Evolutionary conservation across 2,329 filamentous ascomycete species (phyloP).

Genomic region (Exophiala spinifera): DNA sequence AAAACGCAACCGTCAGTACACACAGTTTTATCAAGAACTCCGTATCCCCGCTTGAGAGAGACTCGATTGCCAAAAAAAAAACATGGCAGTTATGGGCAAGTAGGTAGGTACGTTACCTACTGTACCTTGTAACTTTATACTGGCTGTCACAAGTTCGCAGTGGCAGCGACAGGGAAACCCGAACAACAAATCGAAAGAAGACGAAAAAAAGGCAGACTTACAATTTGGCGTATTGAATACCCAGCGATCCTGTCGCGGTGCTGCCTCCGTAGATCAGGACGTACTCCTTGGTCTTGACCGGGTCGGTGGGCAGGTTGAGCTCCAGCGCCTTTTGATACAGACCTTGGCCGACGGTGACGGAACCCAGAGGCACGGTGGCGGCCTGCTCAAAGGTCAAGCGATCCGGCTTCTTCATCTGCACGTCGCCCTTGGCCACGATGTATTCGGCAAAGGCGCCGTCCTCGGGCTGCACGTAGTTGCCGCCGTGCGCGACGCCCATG

Average conservation of each 20-base stretch:
- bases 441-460: slow-evolving; percentile 40
- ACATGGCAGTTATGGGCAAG: too few relatives aligned
- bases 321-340: slow-evolving; percentile 26
- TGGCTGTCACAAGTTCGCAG: too few relatives aligned
- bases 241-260: slow-evolving; percentile 43
- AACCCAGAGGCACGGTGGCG: slow-evolving; percentile 34
- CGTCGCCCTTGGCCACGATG: slow-evolving; percentile 30
- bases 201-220: slow-evolving; percentile 5
- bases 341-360: slow-evolving; percentile 27
- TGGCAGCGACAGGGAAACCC: too few relatives aligned
- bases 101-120: too few relatives aligned
- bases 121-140: too few relatives aligned
- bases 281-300: slow-evolving; percentile 28
- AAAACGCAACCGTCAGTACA: too few relatives aligned
- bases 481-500: slow-evolving; percentile 37
- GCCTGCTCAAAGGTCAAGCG: slow-evolving; percentile 33
- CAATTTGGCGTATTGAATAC: slow-evolving; percentile 42
- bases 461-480: slow-evolving; percentile 30
- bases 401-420: slow-evolving; percentile 35
- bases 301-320: slow-evolving; percentile 26
- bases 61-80: too few relatives aligned
- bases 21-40: too few relatives aligned
- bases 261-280: slow-evolving; percentile 47
- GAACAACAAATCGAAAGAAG: slow-evolving; percentile 24
- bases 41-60: too few relatives aligned